phyloP scores from a whole-genome alignment of 192 early-diverging fungal genomes.

The Coemansia sp. region DNA sequence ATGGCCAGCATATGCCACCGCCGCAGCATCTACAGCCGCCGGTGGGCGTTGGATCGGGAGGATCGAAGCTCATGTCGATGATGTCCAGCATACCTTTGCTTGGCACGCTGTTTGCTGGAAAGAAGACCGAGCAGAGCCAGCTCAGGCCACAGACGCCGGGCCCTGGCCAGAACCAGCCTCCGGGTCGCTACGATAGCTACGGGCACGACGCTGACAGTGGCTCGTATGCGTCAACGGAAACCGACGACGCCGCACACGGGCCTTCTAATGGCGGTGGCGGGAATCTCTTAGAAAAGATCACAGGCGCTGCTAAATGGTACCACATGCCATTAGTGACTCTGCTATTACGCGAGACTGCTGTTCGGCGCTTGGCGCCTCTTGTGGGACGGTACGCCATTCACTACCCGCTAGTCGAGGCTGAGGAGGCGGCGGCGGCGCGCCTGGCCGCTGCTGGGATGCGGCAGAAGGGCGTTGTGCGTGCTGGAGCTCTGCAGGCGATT shows the following conservation, averaged over 20 bases:
- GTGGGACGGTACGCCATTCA: slow-evolving; percentile 40
- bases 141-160: slow-evolving; percentile 5
- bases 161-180: not conserved
- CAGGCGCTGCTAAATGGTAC: slow-evolving; percentile 22
- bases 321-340: slow-evolving; percentile 21
- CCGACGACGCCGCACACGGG: not conserved
- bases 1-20: not conserved
- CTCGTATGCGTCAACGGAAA: slow-evolving; percentile 18
- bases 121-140: slow-evolving; percentile 13
- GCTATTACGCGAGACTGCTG: slow-evolving; percentile 22
- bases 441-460: slow-evolving; percentile 3
- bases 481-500: slow-evolving; percentile 31
- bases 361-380: slow-evolving; percentile 19
- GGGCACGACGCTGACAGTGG: slow-evolving; percentile 2
- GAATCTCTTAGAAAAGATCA: slow-evolving; percentile 13
- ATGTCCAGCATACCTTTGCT: slow-evolving; percentile 44
- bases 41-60: not conserved
- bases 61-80: slow-evolving; percentile 38
- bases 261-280: not conserved
- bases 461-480: slow-evolving; percentile 14
- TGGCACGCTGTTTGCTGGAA: slow-evolving; percentile 37
- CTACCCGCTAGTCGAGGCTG: slow-evolving; percentile 45
- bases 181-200: slow-evolving; percentile 11
- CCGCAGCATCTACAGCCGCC: not conserved
- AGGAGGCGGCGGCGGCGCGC: slow-evolving; percentile 20